Conservation (phyloP, 345 rosid genomes). For the Eucalyptus sp. region DNA sequence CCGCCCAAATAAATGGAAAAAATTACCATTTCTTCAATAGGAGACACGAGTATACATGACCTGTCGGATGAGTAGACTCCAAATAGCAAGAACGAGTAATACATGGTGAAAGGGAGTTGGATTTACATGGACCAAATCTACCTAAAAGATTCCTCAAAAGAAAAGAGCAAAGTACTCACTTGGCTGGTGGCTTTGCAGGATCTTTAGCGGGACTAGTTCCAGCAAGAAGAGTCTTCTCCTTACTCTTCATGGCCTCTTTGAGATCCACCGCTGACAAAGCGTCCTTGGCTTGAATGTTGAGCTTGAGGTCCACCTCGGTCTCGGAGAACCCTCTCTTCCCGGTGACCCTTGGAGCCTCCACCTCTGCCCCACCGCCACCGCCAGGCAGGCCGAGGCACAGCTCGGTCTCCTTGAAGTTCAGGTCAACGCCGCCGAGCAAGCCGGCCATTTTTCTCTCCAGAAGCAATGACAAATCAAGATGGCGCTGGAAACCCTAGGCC, state of each 20-base stretch:
- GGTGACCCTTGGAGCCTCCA: slow-evolving; percentile 17
- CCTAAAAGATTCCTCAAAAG: neutral
- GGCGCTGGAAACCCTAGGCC: neutral
- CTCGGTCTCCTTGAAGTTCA: slow-evolving; percentile 57
- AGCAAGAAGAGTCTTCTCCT: slow-evolving; percentile 18
- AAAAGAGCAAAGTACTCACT: slow-evolving; percentile 17
- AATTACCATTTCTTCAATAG: neutral
- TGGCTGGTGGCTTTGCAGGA: slow-evolving; percentile 61
- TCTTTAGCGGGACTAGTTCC: slow-evolving; percentile 23
- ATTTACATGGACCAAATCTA: neutral
- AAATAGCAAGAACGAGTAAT: neutral
- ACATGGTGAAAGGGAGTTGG: neutral
- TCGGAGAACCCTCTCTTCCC: slow-evolving; percentile 73
- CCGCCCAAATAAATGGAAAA: neutral
- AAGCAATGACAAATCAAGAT: neutral
- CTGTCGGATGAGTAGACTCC: neutral
- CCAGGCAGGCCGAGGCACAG: slow-evolving; percentile 68
- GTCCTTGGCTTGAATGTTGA: slow-evolving; percentile 38
- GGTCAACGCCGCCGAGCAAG: slow-evolving; percentile 8
- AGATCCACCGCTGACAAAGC: slow-evolving; percentile 21
- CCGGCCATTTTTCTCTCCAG: slow-evolving; percentile 9
- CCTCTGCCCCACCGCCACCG: slow-evolving; percentile 10
- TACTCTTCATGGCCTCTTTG: neutral
- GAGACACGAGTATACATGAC: neutral
- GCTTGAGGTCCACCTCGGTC: slow-evolving; percentile 61